phyloP scores from a whole-genome alignment of 2,329 filamentous ascomycete species.

The Colletotrichum falcatum region DNA sequence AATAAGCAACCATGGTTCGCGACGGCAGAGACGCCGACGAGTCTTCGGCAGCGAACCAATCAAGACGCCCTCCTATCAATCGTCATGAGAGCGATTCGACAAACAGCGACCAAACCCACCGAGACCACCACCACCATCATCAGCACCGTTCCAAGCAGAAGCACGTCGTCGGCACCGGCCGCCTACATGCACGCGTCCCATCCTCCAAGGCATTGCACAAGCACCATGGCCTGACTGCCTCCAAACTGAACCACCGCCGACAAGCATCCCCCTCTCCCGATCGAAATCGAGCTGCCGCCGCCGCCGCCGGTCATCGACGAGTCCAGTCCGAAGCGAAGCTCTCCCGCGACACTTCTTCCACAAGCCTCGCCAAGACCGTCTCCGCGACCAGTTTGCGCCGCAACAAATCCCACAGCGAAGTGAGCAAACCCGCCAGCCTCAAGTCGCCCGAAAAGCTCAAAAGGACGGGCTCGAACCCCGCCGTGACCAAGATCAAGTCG shows the following conservation, averaged over 20 bases:
- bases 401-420: conserved; percentile 70
- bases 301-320: conserved; percentile 46
- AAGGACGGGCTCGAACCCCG: conserved; percentile 63
- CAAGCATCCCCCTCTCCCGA: conserved; percentile 59
- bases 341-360: conserved; percentile 56
- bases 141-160: conserved; percentile 50
- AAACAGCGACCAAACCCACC: conserved; percentile 48
- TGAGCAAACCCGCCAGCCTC: conserved; percentile 57
- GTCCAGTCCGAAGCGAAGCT: conserved; percentile 57
- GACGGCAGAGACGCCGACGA: conserved; percentile 61
- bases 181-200: conserved; percentile 64
- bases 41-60: conserved; percentile 64
- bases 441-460: conserved; percentile 66
- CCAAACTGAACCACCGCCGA: conserved; percentile 56
- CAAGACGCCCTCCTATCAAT: conserved; percentile 61
- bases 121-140: conserved; percentile 46
- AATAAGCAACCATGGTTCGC: conserved; percentile 52
- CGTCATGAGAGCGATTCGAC: conserved; percentile 54
- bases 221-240: conserved; percentile 49
- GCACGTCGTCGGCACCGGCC: conserved; percentile 58
- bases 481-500: conserved; percentile 57
- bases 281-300: conserved; percentile 42
- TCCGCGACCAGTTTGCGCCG: conserved; percentile 69
- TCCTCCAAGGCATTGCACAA: conserved; percentile 66
- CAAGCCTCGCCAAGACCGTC: conserved; percentile 64